Conservation (phyloP, 768 basidiomycete species). For the Pleurotus citrinopileatus region DNA sequence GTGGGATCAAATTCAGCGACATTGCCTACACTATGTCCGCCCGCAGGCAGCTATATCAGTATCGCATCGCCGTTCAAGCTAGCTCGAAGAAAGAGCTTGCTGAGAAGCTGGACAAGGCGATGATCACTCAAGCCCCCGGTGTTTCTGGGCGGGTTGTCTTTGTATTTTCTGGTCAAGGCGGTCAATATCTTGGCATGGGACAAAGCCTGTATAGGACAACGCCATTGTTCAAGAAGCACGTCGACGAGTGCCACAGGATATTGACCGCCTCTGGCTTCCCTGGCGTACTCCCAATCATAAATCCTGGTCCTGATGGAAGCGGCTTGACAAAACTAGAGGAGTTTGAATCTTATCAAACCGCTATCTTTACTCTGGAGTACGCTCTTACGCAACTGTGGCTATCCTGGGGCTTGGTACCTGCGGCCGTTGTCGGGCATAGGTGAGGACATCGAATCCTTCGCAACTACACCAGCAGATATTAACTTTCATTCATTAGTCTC, state of each 20-base stretch:
- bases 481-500: too few relatives aligned
- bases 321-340: slow-evolving; percentile 29
- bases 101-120: slow-evolving; percentile 35
- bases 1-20: slow-evolving; percentile 34
- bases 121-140: slow-evolving; percentile 25
- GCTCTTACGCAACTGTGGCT: slow-evolving; percentile 63
- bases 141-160: slow-evolving; percentile 43
- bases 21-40: slow-evolving; percentile 69
- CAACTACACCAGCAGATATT: too few relatives aligned
- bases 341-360: slow-evolving; percentile 46
- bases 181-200: slow-evolving; percentile 69
- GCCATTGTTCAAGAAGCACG: slow-evolving; percentile 41
- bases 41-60: slow-evolving; percentile 54
- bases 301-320: slow-evolving; percentile 18
- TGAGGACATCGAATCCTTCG: too few relatives aligned
- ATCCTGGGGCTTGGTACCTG: slow-evolving; percentile 62
- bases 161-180: slow-evolving; percentile 74
- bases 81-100: slow-evolving; percentile 42
- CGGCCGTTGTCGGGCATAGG: slow-evolving; percentile 72
- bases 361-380: slow-evolving; percentile 62
- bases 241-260: slow-evolving; percentile 58
- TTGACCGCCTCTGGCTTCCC: slow-evolving; percentile 48
- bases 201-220: slow-evolving; percentile 47
- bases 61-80: slow-evolving; percentile 51
- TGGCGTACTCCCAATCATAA: slow-evolving; percentile 48